Conservation (phyloP, 2,329 filamentous ascomycete genomes). For the Aspergillus phoenicis region DNA sequence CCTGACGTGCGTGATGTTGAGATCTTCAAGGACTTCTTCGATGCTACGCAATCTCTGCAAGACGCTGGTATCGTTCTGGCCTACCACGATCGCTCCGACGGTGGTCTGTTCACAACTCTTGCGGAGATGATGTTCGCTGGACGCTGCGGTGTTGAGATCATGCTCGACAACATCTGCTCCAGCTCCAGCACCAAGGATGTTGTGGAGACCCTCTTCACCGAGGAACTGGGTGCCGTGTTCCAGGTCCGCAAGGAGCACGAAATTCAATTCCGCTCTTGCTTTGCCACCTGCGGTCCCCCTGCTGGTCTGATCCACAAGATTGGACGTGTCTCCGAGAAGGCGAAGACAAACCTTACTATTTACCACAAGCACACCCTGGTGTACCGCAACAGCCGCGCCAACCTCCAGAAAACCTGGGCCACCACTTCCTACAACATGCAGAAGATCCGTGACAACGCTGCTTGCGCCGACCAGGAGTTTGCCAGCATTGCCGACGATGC, state of each 20-base stretch:
- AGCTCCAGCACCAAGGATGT: slow-evolving; percentile 66
- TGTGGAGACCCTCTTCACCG: slow-evolving; percentile 84
- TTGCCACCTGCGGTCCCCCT: slow-evolving; percentile 85
- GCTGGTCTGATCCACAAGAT: slow-evolving; percentile 81
- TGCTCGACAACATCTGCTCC: slow-evolving; percentile 68
- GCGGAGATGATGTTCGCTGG: slow-evolving; percentile 99
- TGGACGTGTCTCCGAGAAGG: slow-evolving; percentile 67
- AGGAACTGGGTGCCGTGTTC: slow-evolving; percentile 94
- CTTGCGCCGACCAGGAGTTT: slow-evolving; percentile 82
- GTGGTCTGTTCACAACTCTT: slow-evolving; percentile 85
- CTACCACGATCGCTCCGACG: slow-evolving; percentile 93
- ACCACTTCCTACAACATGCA: slow-evolving; percentile 91
- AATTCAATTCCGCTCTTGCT: slow-evolving; percentile 82
- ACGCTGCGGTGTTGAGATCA: slow-evolving; percentile 81
- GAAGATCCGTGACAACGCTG: slow-evolving; percentile 82
- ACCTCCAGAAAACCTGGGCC: slow-evolving; percentile 86
- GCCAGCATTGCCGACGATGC: slow-evolving; percentile 70
- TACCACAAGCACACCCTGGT: slow-evolving; percentile 70
- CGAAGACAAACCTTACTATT: slow-evolving; percentile 76
- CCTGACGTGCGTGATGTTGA: slow-evolving; percentile 85
- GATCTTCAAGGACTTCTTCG: slow-evolving; percentile 85
- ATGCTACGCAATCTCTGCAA: slow-evolving; percentile 72
- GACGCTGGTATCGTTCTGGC: slow-evolving; percentile 76
- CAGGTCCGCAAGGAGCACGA: slow-evolving; percentile 86
- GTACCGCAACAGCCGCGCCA: slow-evolving; percentile 67